phyloP scores from a whole-genome alignment of 768 basidiomycete species.

The Boletellus sp. region DNA sequence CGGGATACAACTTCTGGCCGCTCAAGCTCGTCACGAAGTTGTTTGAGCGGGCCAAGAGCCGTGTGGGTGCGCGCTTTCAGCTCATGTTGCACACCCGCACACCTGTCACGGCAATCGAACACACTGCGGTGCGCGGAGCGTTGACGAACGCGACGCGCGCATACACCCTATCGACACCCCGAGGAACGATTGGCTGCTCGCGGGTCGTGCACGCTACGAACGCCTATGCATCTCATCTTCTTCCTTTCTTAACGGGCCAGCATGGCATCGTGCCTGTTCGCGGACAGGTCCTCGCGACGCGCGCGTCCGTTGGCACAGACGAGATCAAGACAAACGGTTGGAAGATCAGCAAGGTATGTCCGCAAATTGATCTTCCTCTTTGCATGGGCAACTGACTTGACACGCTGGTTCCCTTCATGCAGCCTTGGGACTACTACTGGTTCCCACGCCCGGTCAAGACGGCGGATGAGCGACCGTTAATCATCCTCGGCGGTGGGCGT shows the following conservation, averaged over 20 bases:
- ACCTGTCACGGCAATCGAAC: conserved; percentile 50
- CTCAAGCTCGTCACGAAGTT: conserved; percentile 75
- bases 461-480: conserved; percentile 42
- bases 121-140: neutral
- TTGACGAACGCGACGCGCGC: neutral
- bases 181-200: conserved; percentile 57
- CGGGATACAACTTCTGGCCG: conserved; percentile 71
- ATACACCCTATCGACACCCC: conserved; percentile 43
- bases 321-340: conserved; percentile 44
- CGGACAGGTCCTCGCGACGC: conserved; percentile 57
- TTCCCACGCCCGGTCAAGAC: conserved; percentile 59
- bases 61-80: conserved; percentile 30
- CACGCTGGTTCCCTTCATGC: neutral
- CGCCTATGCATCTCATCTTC: conserved; percentile 71
- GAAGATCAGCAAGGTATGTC: conserved; percentile 39
- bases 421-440: conserved; percentile 78
- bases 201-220: conserved; percentile 87
- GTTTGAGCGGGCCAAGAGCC: conserved; percentile 41
- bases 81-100: conserved; percentile 71
- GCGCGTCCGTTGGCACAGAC: conserved; percentile 38
- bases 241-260: conserved; percentile 60
- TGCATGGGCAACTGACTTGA: neutral
- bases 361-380: too few species aligned
- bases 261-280: conserved; percentile 64
- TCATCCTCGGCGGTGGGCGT: conserved; percentile 74